Base-by-base conservation (phyloP, 1,284 basidiomycete species). In the Psilocybe mexicana region DNA sequence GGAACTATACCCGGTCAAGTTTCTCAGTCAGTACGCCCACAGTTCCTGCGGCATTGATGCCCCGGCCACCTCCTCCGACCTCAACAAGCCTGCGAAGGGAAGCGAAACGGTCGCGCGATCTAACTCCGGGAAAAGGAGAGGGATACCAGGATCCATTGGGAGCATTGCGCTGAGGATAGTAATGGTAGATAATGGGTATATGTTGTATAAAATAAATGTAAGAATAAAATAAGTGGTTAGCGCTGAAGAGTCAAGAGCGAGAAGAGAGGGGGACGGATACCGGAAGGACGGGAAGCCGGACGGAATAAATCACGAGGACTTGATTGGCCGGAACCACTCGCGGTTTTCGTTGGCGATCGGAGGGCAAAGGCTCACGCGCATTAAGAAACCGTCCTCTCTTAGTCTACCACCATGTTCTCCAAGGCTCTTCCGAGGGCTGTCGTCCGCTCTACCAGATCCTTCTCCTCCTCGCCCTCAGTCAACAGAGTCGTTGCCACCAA, bases 401-500 rank as follows among this genome's bases (percentile, higher is more conserved):
- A 18, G 18, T 18, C 18, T 63, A 57, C 63, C 63, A 70, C 67
- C 59, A 80, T 81, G 78, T 70, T 79, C 64, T 76, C 71, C 67
- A 76, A 73, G 49, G 67, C 74, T 54, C 63, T 81, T 47, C 70
- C 75, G 58, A 75, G 78, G 71, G 74, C 79, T 55, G 74, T 86
- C 55, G 67, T 72, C 54, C 78, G 75, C 64, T 72, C 80, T 50
- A 73, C 75, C 50, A 81, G 87, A 62, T 75, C 83, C 5, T 92
- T 93, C 72, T 81, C 85, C 67, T 76, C 83, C 2, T 85, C 90
- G 6, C 72, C 82, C 10, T 74, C 83, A 45, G 81, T 79, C 25
- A 75, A 77, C 60, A 84, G 80, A 68, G 81, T 94, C 67, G 86
- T 88, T 61, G 85, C 87, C 43, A 88, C 88, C 43, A 90, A 85